Conservation (phyloP, 257 asterid genomes). For the Solanum etuberosum region DNA sequence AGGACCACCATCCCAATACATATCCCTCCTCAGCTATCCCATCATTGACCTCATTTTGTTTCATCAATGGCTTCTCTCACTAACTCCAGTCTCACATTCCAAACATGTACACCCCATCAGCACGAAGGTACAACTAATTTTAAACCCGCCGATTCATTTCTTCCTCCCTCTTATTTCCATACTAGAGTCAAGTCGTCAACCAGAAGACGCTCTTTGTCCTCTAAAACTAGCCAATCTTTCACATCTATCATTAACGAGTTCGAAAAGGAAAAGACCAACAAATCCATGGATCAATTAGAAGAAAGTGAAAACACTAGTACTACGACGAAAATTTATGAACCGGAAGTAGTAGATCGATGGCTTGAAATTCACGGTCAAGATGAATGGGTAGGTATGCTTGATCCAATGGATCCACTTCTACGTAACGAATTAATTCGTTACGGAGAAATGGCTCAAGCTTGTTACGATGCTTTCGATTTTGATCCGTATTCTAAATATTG, state of each 20-base stretch:
- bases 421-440: constrained; percentile 30
- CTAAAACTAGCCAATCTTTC: neutral
- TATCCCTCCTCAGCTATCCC: neutral
- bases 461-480: constrained; percentile 40
- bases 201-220: neutral
- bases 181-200: neutral
- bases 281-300: neutral
- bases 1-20: neutral
- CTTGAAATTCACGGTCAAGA: constrained; percentile 20
- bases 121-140: neutral
- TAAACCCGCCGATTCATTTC: neutral
- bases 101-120: neutral
- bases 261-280: neutral
- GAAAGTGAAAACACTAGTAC: neutral
- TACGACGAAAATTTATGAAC: neutral
- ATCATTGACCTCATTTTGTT: neutral
- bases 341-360: constrained; percentile 16
- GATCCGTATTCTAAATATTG: constrained; percentile 36
- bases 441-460: constrained; percentile 43
- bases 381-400: constrained; percentile 38
- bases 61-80: neutral
- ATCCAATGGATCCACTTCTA: constrained; percentile 33
- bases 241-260: neutral
- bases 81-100: neutral
- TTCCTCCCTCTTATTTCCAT: neutral